A percentile compares a stretch with the other conserved stretches of the same genome.
These are phyloP conservation scores for Termitomyces sp. DNA, from an alignment of 768 basidiomycete species.

Conservation along the genomic window DNA sequence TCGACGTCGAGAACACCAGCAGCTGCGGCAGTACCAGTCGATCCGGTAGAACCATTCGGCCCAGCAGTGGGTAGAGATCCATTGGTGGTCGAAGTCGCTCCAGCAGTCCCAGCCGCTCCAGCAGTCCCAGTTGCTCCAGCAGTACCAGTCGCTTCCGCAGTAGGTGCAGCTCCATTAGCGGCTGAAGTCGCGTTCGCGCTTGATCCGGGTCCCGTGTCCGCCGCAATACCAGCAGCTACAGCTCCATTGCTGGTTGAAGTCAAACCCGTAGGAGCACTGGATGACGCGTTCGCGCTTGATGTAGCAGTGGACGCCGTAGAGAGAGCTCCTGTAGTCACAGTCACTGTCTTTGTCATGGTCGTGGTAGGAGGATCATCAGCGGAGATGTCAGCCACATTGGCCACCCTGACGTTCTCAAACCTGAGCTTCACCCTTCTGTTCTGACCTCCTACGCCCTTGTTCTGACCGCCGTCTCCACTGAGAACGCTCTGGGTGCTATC, in stretches of 20 bases:
- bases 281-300: background rate
- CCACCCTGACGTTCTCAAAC: constrained; percentile 30
- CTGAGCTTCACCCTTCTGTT: too few relatives aligned
- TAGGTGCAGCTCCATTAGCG: background rate
- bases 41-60: constrained; percentile 8
- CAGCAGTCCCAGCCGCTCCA: too few relatives aligned
- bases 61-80: constrained; percentile 10
- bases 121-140: too few relatives aligned
- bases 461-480: constrained; percentile 15
- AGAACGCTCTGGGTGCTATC: constrained; percentile 11
- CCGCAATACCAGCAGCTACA: background rate
- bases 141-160: background rate
- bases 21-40: constrained; percentile 6
- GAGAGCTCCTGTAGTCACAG: constrained; percentile 19
- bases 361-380: constrained; percentile 16
- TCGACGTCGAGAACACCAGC: constrained; percentile 16
- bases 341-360: constrained; percentile 21
- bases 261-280: background rate
- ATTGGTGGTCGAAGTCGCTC: constrained; percentile 2
- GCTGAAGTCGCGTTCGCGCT: background rate
- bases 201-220: too few relatives aligned
- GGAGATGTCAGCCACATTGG: constrained; percentile 9
- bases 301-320: constrained; percentile 10
- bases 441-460: too few relatives aligned
- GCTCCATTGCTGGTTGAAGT: constrained; percentile 2